Evolutionary conservation across 805 yeast species (phyloP), one percentile per base, ranked within the genome.

Genomic region (Saccharomycopsis microspora): DNA sequence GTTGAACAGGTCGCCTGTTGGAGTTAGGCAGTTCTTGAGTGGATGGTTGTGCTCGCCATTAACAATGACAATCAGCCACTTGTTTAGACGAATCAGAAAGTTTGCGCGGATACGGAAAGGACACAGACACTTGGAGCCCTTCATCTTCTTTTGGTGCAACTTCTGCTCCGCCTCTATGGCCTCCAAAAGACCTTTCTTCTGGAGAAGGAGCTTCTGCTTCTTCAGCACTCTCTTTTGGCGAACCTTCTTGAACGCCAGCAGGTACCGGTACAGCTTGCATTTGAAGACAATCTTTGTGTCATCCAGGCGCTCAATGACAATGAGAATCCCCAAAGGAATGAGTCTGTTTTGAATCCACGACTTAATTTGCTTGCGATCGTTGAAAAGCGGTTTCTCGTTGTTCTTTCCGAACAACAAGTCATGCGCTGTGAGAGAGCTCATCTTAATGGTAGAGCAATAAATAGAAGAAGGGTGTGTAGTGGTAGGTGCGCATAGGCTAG

Each of bases 51-150:
- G 87, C 4, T 60, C 59, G 54, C 76, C 80, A 59, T 76, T 75
- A 36, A 80, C 70, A 11, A 80, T 75, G 27, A 76, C 82, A 33
- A 80, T 64, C 10, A 76, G 66, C 87, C 87, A 80, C 47, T 65
- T 63, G 50, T 68, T 64, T 35, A 73, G 66, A 51, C 78, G 64
- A 7, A 74, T 54, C 1, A 80, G 73, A 56, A 65, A 78, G 54
- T 80, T 78, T 2, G 85, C 85, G 47, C 87, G 61, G 40, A 80
- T 70, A 58, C 82, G 67, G 57, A 80, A 80, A 2, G 85, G 85
- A 57, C 86, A 80, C 28, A 43, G n/a, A 39, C 48, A 44, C 28
- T 69, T 66, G 9, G 64, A 64, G 41, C 53, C 54, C 43, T 55
- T 57, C 32, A 48, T 41, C 31, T 48, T 43, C 30, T 41, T 42